phyloP scores from a whole-genome alignment of 139 green algal species.

The Gonium pectorale region DNA sequence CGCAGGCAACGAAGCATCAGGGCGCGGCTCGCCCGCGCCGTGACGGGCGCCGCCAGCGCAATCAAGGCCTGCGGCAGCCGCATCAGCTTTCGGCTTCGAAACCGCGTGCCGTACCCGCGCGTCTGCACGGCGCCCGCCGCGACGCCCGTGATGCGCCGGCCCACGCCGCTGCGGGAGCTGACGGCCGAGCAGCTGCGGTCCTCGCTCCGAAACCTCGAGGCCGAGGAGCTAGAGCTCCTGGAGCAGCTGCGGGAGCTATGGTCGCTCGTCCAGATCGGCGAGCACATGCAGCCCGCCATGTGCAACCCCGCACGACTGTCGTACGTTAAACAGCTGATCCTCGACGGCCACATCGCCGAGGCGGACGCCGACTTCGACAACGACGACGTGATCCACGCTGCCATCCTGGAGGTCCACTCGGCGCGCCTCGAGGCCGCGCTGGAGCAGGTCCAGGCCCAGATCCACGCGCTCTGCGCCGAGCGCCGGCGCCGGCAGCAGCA shows the following conservation, averaged over 20 bases:
- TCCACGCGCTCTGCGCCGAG: not conserved
- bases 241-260: constrained; percentile 21
- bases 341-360: not conserved
- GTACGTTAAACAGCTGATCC: constrained; percentile 13
- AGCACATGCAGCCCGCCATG: constrained; percentile 10
- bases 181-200: not conserved
- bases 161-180: not conserved
- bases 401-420: not conserved
- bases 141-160: not conserved
- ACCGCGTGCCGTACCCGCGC: constrained; percentile 1
- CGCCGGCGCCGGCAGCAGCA: constrained; percentile 20
- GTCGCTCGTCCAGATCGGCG: not conserved
- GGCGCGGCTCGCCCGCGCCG: not conserved
- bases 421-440: constrained; percentile 17
- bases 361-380: constrained; percentile 11
- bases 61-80: constrained; percentile 1
- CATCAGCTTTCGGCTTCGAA: not conserved
- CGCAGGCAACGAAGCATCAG: not conserved
- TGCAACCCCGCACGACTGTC: not conserved
- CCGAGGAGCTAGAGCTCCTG: constrained; percentile 3
- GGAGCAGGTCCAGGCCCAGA: not conserved
- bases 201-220: not conserved
- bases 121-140: not conserved
- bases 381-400: not conserved
- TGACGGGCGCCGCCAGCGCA: not conserved